Base-by-base conservation (phyloP, 345 rosid genomes). In the Salix purpurea region DNA sequence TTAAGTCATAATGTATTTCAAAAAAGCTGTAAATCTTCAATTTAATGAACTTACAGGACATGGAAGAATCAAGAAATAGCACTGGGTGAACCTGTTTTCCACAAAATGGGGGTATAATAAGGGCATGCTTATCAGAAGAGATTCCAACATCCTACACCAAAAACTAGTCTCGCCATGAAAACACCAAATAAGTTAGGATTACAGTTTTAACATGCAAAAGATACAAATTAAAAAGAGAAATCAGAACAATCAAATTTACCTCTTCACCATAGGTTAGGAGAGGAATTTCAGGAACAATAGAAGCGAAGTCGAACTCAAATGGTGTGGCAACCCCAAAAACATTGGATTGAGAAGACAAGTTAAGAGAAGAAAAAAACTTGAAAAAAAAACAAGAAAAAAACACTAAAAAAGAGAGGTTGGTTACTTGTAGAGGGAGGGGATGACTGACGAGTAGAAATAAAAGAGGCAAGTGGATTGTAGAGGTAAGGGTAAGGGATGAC, bases 101-200 rank as follows among this genome's bases (percentile, higher is more conserved):
- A 71, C 78, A 85, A 74, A 84, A 89, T 16, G 95, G 92, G 7
- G 95, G 94, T 37, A 92, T 67, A 52, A 90, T 90, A 65, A 94
- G 91, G 48, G 94, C 97, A 85, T 94, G 96, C 69, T 88, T 85
- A 37, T 94, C 95, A 32, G 92, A 79, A 48, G 92, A 89, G 74
- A 90, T 89, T 44, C 85, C 97, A 73, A 39, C 85, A 72, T 92
- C 97, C 98, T 93, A 67, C n/a, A 56, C 61, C 76, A 72, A 26
- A 34, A 24, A 60, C 30, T 37, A 19, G 18, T 39, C 19, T 42
- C 46, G 46, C 3, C 46, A 42, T 42, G 46, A 9, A 12, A 42
- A 42, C 46, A 46, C 23, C 18, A 14, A 19, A 52, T 46, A 21
- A 9, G 62, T 54, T 52, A 18, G 60, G 42, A 61, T 24, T 58